Conservation (phyloP, 2,329 filamentous ascomycete species). For the Aspergillus udagawae region DNA sequence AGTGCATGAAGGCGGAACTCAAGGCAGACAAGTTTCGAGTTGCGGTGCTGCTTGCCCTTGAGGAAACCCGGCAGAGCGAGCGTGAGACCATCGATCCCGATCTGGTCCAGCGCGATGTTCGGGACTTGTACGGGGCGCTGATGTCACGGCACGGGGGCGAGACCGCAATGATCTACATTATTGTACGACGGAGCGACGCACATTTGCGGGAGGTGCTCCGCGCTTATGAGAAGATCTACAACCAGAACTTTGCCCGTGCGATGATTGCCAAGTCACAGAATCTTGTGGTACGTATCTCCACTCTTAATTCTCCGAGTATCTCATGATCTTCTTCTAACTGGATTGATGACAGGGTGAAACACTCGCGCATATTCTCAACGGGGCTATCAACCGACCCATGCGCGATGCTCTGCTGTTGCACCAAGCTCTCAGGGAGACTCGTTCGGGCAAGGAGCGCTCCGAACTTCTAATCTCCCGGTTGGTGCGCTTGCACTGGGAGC, state of each 20-base stretch:
- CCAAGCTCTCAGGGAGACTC: conserved; percentile 76
- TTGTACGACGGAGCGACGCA: conserved; percentile 72
- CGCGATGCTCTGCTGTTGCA: conserved; percentile 87
- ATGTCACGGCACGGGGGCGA: conserved; percentile 75
- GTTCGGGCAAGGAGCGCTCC: conserved; percentile 67
- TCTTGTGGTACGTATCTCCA: conserved; percentile 68
- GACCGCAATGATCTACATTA: conserved; percentile 78
- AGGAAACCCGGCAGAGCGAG: conserved; percentile 81
- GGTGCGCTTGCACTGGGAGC: conserved; percentile 90
- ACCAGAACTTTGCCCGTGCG: conserved; percentile 79
- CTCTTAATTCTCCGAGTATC: not conserved
- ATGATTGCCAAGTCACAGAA: conserved; percentile 87
- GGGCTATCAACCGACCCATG: conserved; percentile 90
- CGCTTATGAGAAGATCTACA: conserved; percentile 68
- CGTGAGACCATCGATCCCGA: conserved; percentile 60
- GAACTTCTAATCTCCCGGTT: conserved; percentile 85
- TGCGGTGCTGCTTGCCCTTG: conserved; percentile 77
- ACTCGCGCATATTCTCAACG: conserved; percentile 91
- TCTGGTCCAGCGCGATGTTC: conserved; percentile 67
- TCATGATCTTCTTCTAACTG: not conserved
- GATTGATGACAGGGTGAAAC: conserved; percentile 70
- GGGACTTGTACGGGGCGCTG: conserved; percentile 65
- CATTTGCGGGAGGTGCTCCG: conserved; percentile 78
- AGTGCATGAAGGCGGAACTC: conserved; percentile 88
- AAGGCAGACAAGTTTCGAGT: conserved; percentile 95